Conservation (phyloP, 2,329 filamentous ascomycete species). For the Scedosporium apiospermum region DNA sequence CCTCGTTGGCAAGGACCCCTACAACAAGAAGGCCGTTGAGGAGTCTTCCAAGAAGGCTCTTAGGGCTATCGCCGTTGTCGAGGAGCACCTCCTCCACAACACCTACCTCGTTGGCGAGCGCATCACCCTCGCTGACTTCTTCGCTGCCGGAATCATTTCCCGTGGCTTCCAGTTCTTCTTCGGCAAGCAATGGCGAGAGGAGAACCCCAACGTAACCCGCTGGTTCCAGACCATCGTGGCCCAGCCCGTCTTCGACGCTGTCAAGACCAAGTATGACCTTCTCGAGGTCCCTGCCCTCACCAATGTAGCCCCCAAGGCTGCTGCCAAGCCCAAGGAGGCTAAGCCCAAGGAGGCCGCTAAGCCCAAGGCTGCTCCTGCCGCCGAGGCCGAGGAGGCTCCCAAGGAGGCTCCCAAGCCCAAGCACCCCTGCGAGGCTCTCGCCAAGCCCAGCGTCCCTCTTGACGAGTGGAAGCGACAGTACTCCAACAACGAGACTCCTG, state of each 20-base stretch:
- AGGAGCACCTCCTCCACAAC: slow-evolving; percentile 83
- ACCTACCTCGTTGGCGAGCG: slow-evolving; percentile 98
- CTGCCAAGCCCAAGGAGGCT: slow-evolving; percentile 32
- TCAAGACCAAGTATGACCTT: slow-evolving; percentile 65
- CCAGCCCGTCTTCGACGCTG: slow-evolving; percentile 81
- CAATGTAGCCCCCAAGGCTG: slow-evolving; percentile 56
- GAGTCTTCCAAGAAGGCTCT: slow-evolving; percentile 61
- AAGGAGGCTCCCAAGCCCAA: slow-evolving; percentile 74
- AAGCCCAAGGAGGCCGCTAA: slow-evolving; percentile 41
- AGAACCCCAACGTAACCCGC: slow-evolving; percentile 78
- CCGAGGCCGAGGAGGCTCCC: slow-evolving; percentile 95
- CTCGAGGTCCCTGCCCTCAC: slow-evolving; percentile 71
- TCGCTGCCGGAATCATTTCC: slow-evolving; percentile 65
- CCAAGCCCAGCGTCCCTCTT: slow-evolving; percentile 69
- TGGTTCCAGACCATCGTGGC: slow-evolving; percentile 94
- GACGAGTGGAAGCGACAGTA: slow-evolving; percentile 99
- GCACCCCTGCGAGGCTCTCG: slow-evolving; percentile 85
- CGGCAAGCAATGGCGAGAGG: slow-evolving; percentile 76
- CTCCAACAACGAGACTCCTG: slow-evolving; percentile 86
- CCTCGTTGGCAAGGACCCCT: slow-evolving; percentile 68
- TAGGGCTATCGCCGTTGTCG: slow-evolving; percentile 62
- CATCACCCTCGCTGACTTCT: slow-evolving; percentile 92
- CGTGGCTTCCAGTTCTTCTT: slow-evolving; percentile 93
- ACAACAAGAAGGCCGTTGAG: slow-evolving; percentile 98
- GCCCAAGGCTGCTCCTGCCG: slow-evolving; percentile 40